Evolutionary conservation across 2,329 filamentous ascomycete species (phyloP).

Genomic region (Ceratocystis ficicola): DNA sequence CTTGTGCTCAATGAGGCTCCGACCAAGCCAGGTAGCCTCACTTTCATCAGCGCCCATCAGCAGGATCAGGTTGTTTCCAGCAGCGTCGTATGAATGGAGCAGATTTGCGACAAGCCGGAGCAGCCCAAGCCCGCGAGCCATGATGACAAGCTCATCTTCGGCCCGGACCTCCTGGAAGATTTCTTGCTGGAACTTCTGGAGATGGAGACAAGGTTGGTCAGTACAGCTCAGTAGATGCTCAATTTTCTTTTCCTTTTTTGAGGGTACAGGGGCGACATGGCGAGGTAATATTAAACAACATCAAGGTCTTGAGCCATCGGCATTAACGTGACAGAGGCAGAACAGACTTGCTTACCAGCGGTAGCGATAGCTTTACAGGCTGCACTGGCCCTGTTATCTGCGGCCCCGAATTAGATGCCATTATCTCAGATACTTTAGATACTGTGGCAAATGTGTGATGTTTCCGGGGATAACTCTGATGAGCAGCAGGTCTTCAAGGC

Average conservation of each 20-base stretch:
- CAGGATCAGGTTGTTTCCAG: conserved; percentile 83
- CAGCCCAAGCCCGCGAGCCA: conserved; percentile 83
- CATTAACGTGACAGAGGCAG: too few species aligned
- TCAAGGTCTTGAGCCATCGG: neutral
- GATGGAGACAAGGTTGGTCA: neutral
- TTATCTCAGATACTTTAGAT: neutral
- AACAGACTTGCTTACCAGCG: conserved; percentile 41
- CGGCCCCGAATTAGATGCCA: neutral
- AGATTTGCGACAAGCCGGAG: conserved; percentile 90
- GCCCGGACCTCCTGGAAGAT: conserved; percentile 80
- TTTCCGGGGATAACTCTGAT: neutral
- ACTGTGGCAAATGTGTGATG: neutral
- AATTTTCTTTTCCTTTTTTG: too few species aligned
- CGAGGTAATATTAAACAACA: neutral
- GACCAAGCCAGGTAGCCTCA: conserved; percentile 94
- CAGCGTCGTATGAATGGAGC: conserved; percentile 90
- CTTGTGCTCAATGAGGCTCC: conserved; percentile 89
- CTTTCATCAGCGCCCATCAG: conserved; percentile 81
- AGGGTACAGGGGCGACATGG: too few species aligned
- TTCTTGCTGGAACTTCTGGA: conserved; percentile 78
- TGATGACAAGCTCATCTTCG: conserved; percentile 86
- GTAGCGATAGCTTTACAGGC: conserved; percentile 69
- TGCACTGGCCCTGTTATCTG: neutral
- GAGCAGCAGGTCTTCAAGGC: neutral
- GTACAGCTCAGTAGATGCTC: neutral